Conservation (phyloP, 2,329 filamentous ascomycete genomes). For the Colletotrichum lindemuthianum region DNA sequence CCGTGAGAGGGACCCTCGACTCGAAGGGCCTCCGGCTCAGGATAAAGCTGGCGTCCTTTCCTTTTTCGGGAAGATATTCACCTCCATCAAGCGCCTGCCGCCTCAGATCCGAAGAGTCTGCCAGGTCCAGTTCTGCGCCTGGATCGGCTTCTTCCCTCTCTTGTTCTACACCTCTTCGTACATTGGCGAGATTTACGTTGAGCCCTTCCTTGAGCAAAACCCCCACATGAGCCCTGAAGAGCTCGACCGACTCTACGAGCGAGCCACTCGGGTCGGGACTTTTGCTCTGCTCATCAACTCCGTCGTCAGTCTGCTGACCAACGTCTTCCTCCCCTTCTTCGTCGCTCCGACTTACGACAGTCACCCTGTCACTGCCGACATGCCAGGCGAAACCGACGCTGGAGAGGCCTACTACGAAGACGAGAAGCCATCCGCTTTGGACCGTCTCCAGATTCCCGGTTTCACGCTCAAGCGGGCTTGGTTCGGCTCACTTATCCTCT, state of each 20-base stretch:
- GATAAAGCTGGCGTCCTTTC: slow-evolving; percentile 73
- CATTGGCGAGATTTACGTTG: slow-evolving; percentile 90
- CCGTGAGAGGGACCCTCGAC: slow-evolving; percentile 81
- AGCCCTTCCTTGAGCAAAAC: slow-evolving; percentile 80
- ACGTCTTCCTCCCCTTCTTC: slow-evolving; percentile 85
- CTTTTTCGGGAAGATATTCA: slow-evolving; percentile 84
- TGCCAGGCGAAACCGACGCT: slow-evolving; percentile 45
- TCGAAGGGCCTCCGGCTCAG: slow-evolving; percentile 70
- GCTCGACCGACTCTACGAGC: slow-evolving; percentile 83
- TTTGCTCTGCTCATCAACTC: slow-evolving; percentile 91
- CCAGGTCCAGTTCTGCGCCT: slow-evolving; percentile 83
- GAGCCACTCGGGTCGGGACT: slow-evolving; percentile 86
- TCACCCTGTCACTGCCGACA: slow-evolving; percentile 45
- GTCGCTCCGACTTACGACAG: slow-evolving; percentile 81
- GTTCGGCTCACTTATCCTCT: slow-evolving; percentile 87
- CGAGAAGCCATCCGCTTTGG: slow-evolving; percentile 57
- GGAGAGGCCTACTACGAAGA: slow-evolving; percentile 45
- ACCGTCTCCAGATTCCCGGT: slow-evolving; percentile 77
- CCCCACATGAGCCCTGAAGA: slow-evolving; percentile 81
- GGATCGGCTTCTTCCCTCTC: slow-evolving; percentile 96
- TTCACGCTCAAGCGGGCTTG: slow-evolving; percentile 90
- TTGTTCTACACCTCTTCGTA: slow-evolving; percentile 96
- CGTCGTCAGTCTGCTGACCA: slow-evolving; percentile 82
- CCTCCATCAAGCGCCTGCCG: slow-evolving; percentile 80
- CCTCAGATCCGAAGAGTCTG: slow-evolving; percentile 86